Evolutionary conservation across 352 stramenopile genomes (phyloP).

Genomic region (Pythium guiyangense): DNA sequence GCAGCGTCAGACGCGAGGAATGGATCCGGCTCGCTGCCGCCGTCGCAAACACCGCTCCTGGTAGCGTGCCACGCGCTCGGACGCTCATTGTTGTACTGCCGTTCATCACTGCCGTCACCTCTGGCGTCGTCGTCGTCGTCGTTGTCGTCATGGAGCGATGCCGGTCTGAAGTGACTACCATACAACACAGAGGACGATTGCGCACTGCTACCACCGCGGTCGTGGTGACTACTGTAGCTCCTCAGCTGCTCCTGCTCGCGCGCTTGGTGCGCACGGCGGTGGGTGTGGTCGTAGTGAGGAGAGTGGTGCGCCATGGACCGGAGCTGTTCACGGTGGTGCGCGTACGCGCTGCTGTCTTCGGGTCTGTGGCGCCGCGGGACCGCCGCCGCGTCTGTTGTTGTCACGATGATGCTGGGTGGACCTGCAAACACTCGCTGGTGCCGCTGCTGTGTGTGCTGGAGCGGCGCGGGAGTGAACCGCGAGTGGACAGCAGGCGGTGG

Average conservation of each 20-base stretch:
- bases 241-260: not conserved
- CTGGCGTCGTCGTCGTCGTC: not conserved
- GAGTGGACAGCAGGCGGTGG: not conserved
- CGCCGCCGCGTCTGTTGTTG: not conserved
- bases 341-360: not conserved
- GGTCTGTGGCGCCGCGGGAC: not conserved
- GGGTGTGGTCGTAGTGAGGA: not conserved
- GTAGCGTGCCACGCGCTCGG: not conserved
- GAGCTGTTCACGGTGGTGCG: slow-evolving; percentile 2
- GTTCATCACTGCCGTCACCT: not conserved
- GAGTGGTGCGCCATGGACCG: slow-evolving; percentile 1
- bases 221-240: not conserved
- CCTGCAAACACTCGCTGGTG: not conserved
- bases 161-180: not conserved
- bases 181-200: not conserved
- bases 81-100: not conserved
- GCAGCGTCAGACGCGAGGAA: not conserved
- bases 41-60: not conserved
- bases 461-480: not conserved
- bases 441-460: not conserved
- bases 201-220: not conserved
- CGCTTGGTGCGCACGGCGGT: not conserved
- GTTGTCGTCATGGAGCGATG: not conserved
- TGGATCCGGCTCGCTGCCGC: not conserved
- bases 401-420: not conserved